Percentiles rank a stretch among this genome's conserved stretches.
Conservation (phyloP, 2,329 filamentous ascomycete species). For the Fusarium verticillioides region DNA sequence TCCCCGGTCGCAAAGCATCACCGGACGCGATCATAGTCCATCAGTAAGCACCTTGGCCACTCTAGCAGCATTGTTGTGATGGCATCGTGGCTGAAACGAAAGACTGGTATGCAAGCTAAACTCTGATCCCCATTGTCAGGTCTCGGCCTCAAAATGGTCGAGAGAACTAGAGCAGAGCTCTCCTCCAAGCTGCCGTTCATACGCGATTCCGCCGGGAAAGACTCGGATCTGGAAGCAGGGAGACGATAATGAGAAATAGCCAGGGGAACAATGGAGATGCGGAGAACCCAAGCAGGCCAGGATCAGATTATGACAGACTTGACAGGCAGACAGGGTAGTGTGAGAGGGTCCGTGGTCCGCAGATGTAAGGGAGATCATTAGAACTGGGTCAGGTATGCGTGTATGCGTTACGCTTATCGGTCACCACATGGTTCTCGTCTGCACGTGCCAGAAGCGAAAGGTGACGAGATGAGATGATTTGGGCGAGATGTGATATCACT, state of each 20-base stretch:
- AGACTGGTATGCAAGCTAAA: conserved; percentile 39
- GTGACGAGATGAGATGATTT: neutral
- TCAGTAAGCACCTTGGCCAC: neutral
- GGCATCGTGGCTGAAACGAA: conserved; percentile 40
- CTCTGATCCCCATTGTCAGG: conserved; percentile 18
- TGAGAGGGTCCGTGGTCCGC: neutral
- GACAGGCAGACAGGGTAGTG: neutral
- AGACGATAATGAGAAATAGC: conserved; percentile 9
- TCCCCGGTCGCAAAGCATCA: neutral
- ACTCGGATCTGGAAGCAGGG: conserved; percentile 15
- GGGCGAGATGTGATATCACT: conserved; percentile 17
- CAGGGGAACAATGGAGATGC: conserved; percentile 13
- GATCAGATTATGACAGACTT: neutral
- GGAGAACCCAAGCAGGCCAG: conserved; percentile 14
- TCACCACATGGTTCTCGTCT: conserved; percentile 29
- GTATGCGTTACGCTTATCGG: conserved; percentile 8
- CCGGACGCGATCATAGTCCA: conserved; percentile 6
- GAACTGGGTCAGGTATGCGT: neutral
- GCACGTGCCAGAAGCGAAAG: conserved; percentile 1
- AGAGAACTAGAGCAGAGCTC: neutral
- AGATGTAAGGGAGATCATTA: conserved; percentile 26
- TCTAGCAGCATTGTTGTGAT: conserved; percentile 1
- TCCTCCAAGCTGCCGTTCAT: neutral
- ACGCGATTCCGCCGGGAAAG: conserved; percentile 5
- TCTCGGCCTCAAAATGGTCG: conserved; percentile 12